These are phyloP conservation scores for Teratosphaeria pseudoeucalypti DNA, from an alignment of 2,329 filamentous ascomycete species.

Conservation along the genomic window DNA sequence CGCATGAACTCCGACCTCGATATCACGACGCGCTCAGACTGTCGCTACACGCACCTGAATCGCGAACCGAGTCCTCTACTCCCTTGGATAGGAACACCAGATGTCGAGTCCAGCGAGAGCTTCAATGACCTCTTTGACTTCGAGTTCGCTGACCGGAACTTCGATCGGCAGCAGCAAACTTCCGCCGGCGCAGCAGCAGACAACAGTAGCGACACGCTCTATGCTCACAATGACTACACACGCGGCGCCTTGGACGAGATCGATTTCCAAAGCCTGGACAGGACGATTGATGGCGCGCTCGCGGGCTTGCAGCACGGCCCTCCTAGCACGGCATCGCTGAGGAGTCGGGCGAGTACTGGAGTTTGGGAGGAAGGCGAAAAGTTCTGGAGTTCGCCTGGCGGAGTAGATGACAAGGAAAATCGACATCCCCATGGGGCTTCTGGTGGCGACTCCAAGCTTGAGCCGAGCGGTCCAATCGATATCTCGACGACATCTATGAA, in stretches of 20 bases:
- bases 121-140: slow-evolving; percentile 19
- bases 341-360: slow-evolving; percentile 11
- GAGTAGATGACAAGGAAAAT: neutral
- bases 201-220: slow-evolving; percentile 2
- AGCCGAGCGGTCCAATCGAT: neutral
- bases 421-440: neutral
- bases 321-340: slow-evolving; percentile 6
- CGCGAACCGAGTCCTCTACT: slow-evolving; percentile 28
- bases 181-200: neutral
- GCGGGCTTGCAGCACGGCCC: slow-evolving; percentile 13
- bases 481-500: neutral
- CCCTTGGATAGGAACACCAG: slow-evolving; percentile 16
- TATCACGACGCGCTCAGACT: slow-evolving; percentile 18
- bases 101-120: slow-evolving; percentile 8
- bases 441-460: neutral
- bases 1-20: slow-evolving; percentile 35
- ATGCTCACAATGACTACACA: slow-evolving; percentile 1
- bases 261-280: slow-evolving; percentile 12
- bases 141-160: neutral
- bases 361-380: slow-evolving; percentile 27
- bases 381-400: slow-evolving; percentile 13
- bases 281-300: slow-evolving; percentile 17
- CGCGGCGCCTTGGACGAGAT: slow-evolving; percentile 16
- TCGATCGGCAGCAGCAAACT: neutral
- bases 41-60: slow-evolving; percentile 31